Percentiles rank a stretch among this genome's conserved stretches.
These are phyloP conservation scores for Alternaria gansuensis DNA, from an alignment of 2,329 filamentous ascomycete genomes.

Conservation along the genomic window DNA sequence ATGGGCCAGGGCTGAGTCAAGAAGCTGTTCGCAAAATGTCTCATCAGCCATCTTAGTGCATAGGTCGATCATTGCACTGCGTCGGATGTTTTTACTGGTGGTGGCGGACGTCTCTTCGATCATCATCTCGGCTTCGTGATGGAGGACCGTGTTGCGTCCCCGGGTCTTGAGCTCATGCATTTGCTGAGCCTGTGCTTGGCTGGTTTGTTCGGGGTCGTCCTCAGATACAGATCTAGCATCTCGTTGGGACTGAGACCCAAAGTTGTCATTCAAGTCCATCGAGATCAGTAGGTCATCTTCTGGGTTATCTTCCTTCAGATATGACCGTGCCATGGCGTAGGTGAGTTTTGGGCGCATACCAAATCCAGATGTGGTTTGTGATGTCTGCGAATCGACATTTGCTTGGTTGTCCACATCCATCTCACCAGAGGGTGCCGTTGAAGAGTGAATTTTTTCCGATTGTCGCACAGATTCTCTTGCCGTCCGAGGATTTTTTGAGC, in stretches of 20 bases:
- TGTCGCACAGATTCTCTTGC: neutral
- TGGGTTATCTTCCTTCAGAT: slow-evolving; percentile 63
- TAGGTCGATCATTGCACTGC: slow-evolving; percentile 66
- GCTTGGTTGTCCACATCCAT: slow-evolving; percentile 35
- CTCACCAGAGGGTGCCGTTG: slow-evolving; percentile 16
- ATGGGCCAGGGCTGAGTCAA: slow-evolving; percentile 76
- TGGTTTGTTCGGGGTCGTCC: slow-evolving; percentile 54
- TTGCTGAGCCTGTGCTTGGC: slow-evolving; percentile 62
- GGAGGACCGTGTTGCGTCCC: slow-evolving; percentile 66
- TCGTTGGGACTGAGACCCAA: slow-evolving; percentile 30
- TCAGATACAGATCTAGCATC: slow-evolving; percentile 46
- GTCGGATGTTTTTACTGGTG: slow-evolving; percentile 54
- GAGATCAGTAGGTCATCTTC: slow-evolving; percentile 53
- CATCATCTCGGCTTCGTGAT: slow-evolving; percentile 63
- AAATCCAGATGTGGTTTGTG: slow-evolving; percentile 31
- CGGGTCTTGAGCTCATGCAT: slow-evolving; percentile 67
- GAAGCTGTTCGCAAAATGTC: slow-evolving; percentile 73
- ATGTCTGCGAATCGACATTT: slow-evolving; percentile 39
- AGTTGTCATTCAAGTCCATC: slow-evolving; percentile 43
- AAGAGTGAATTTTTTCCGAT: neutral
- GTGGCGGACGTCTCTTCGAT: slow-evolving; percentile 67
- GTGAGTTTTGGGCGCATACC: slow-evolving; percentile 59
- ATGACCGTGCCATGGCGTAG: slow-evolving; percentile 67
- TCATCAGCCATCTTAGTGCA: slow-evolving; percentile 65
- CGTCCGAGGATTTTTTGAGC: neutral